A percentile compares a stretch with the other conserved stretches of the same genome.
These are phyloP conservation scores for Myxozyma sirexii DNA, from an alignment of 805 yeast genomes.

Conservation along the genomic window DNA sequence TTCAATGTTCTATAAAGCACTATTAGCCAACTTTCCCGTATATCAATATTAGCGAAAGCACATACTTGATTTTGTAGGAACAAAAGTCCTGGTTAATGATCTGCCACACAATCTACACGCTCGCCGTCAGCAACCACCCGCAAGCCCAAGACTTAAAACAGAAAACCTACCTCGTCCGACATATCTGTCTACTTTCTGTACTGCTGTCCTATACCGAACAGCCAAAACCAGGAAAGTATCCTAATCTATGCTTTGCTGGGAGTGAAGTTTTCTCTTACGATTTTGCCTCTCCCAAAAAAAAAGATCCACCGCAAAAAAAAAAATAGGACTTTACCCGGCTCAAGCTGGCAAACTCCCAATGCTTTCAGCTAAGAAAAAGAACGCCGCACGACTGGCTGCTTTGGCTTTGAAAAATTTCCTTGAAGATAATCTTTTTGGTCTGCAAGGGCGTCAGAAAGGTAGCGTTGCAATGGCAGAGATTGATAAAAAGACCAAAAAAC, in stretches of 20 bases:
- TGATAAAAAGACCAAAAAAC: conserved; percentile 15
- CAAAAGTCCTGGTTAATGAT: conserved; percentile 94
- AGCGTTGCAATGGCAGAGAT: background rate
- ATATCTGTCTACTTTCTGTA: background rate
- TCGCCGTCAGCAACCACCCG: background rate
- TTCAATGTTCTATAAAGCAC: conserved; percentile 58
- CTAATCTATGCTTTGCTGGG: background rate
- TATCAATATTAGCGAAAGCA: background rate
- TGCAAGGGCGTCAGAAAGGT: background rate
- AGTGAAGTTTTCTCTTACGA: background rate
- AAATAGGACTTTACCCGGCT: background rate
- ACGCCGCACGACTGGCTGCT: background rate
- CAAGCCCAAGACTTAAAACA: background rate
- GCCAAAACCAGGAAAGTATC: background rate
- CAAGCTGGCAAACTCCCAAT: background rate
- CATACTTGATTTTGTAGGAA: conserved; percentile 77
- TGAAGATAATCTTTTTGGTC: background rate
- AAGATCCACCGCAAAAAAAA: background rate
- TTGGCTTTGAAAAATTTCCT: background rate
- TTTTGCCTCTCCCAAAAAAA: background rate
- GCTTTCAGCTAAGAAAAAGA: too few relatives aligned
- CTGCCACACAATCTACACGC: conserved; percentile 83
- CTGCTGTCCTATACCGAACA: background rate
- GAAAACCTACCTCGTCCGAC: conserved; percentile 31
- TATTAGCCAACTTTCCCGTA: background rate